These are phyloP conservation scores for Entophlyctis helioformis DNA, from an alignment of 192 early-diverging fungal genomes.

Conservation along the genomic window DNA sequence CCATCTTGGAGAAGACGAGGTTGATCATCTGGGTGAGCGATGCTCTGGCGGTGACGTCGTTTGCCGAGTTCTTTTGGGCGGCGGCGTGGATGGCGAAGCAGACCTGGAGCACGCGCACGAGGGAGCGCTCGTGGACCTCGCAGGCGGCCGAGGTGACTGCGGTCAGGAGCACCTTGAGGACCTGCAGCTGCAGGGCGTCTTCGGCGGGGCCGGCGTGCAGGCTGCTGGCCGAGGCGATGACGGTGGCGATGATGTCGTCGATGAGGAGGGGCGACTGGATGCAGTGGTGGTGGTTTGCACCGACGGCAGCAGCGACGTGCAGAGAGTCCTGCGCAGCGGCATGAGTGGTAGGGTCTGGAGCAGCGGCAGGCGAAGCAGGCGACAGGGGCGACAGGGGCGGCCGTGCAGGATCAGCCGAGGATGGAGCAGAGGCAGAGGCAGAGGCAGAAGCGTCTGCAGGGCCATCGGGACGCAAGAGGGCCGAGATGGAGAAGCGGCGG, in stretches of 20 bases:
- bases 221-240: slow-evolving; percentile 27
- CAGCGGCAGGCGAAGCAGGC: neutral
- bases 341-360: too few species aligned
- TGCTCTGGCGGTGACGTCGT: slow-evolving; percentile 41
- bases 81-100: slow-evolving; percentile 39
- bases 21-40: slow-evolving; percentile 47
- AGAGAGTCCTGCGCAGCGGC: too few species aligned
- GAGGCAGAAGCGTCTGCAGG: too few species aligned
- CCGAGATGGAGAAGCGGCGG: too few species aligned
- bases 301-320: too few species aligned
- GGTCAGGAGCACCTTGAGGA: slow-evolving; percentile 43
- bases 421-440: too few species aligned
- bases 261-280: slow-evolving; percentile 17
- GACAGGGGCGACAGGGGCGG: neutral
- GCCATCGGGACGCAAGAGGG: too few species aligned
- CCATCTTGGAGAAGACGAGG: slow-evolving; percentile 44
- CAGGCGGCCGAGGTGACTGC: slow-evolving; percentile 33
- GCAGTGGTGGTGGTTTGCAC: too few species aligned
- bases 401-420: too few species aligned
- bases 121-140: slow-evolving; percentile 35
- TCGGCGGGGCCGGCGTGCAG: slow-evolving; percentile 32
- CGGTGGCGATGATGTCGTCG: slow-evolving; percentile 45
- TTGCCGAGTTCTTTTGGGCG: slow-evolving; percentile 18
- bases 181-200: slow-evolving; percentile 38
- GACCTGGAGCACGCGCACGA: slow-evolving; percentile 35